phyloP scores from a whole-genome alignment of 2,329 filamentous ascomycete genomes.

The Colletotrichum siamense region DNA sequence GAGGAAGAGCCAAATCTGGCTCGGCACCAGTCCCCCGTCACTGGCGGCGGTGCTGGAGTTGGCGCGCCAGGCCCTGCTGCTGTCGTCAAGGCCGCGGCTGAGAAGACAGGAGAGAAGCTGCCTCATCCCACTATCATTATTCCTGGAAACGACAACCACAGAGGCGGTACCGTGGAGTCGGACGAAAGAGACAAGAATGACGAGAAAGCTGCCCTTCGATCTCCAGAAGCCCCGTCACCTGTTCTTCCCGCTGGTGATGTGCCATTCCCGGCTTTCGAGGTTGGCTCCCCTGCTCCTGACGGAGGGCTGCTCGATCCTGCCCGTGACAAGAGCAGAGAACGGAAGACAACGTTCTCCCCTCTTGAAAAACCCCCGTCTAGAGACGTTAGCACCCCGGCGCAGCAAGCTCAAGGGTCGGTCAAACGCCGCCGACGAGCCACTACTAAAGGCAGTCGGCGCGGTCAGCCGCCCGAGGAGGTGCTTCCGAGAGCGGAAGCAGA shows the following conservation, averaged over 20 bases:
- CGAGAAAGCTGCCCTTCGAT: slow-evolving; percentile 26
- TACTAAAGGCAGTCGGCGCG: slow-evolving; percentile 71
- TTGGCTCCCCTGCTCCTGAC: slow-evolving; percentile 24
- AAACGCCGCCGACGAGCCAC: slow-evolving; percentile 71
- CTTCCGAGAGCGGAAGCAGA: slow-evolving; percentile 79
- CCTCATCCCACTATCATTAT: slow-evolving; percentile 34
- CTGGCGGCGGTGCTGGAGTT: slow-evolving; percentile 44
- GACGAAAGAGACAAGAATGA: slow-evolving; percentile 28
- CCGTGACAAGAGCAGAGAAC: slow-evolving; percentile 47
- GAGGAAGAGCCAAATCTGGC: slow-evolving; percentile 55
- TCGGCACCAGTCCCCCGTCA: slow-evolving; percentile 31
- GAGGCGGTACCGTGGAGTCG: slow-evolving; percentile 6
- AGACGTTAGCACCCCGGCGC: slow-evolving; percentile 33
- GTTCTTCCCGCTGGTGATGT: slow-evolving; percentile 47
- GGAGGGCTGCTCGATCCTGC: slow-evolving; percentile 35
- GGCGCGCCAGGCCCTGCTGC: slow-evolving; percentile 46
- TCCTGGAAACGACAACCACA: slow-evolving; percentile 36
- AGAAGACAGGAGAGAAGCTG: slow-evolving; percentile 38
- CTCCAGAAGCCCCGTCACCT: slow-evolving; percentile 45
- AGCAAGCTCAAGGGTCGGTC: slow-evolving; percentile 51
- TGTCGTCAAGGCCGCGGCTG: slow-evolving; percentile 38
- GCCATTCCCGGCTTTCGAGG: slow-evolving; percentile 55
- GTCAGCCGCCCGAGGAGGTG: slow-evolving; percentile 75
- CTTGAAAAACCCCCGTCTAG: slow-evolving; percentile 52
- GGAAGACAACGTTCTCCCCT: slow-evolving; percentile 62